phyloP scores from a whole-genome alignment of 23 red algal species.

The Gracilaria vermiculophylla region DNA sequence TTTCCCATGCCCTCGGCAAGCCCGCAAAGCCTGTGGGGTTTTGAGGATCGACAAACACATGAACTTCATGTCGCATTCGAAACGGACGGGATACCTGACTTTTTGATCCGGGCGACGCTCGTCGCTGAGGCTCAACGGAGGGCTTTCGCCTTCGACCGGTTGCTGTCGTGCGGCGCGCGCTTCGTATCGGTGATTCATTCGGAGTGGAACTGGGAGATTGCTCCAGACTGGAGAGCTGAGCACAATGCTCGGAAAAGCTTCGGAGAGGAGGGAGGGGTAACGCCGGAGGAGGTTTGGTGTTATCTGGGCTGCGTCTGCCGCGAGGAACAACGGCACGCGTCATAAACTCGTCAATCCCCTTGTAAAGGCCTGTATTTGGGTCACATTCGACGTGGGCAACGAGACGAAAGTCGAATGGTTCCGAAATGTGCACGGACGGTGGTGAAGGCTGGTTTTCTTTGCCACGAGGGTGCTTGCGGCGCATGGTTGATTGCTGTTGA shows the following conservation, averaged over 20 bases:
- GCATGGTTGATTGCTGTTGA: not conserved
- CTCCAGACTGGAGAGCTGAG: not conserved
- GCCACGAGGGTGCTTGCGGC: conserved; percentile 8
- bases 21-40: conserved; percentile 86
- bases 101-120: not conserved
- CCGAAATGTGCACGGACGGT: conserved; percentile 15
- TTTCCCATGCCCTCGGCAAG: conserved; percentile 88
- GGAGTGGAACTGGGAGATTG: conserved; percentile 4
- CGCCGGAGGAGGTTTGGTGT: not conserved
- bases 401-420: conserved; percentile 47
- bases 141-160: not conserved
- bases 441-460: conserved; percentile 16
- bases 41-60: conserved; percentile 66
- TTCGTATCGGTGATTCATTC: not conserved
- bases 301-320: conserved; percentile 32
- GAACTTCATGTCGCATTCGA: conserved; percentile 67
- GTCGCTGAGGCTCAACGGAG: not conserved
- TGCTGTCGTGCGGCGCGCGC: too few relatives aligned
- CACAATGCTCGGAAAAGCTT: not conserved
- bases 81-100: conserved; percentile 27
- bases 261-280: conserved; percentile 11
- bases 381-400: conserved; percentile 63
- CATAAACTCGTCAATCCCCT: conserved; percentile 68
- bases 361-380: conserved; percentile 59
- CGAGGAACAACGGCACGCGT: conserved; percentile 43